These are phyloP conservation scores for Cladobotryum mycophilum DNA, from an alignment of 2,329 filamentous ascomycete genomes.

Conservation along the genomic window DNA sequence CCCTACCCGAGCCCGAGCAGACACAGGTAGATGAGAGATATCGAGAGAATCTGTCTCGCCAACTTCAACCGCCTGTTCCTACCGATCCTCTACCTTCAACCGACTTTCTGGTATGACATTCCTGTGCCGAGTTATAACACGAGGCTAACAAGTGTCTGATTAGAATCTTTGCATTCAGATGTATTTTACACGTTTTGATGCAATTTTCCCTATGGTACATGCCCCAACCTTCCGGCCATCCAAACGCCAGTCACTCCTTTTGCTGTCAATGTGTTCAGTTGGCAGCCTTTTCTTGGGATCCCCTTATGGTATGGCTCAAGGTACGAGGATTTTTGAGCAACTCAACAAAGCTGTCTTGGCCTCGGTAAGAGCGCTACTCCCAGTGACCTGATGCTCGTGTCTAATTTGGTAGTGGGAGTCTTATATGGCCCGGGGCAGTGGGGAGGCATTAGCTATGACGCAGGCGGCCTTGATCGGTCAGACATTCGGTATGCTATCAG, in stretches of 20 bases:
- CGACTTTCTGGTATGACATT: conserved; percentile 12
- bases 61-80: conserved; percentile 5
- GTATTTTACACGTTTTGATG: conserved; percentile 18
- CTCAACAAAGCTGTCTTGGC: conserved; percentile 13
- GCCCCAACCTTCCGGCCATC: conserved; percentile 17
- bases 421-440: conserved; percentile 1
- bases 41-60: conserved; percentile 7
- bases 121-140: too few relatives aligned
- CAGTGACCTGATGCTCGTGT: neutral
- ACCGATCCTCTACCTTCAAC: conserved; percentile 13
- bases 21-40: conserved; percentile 10
- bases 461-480: conserved; percentile 12
- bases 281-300: conserved; percentile 31
- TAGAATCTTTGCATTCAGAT: conserved; percentile 18
- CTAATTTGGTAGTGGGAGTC: conserved; percentile 1
- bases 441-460: conserved; percentile 7
- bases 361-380: conserved; percentile 5
- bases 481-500: conserved; percentile 14
- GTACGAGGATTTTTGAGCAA: conserved; percentile 12
- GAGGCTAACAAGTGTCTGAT: neutral
- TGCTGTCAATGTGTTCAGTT: conserved; percentile 31
- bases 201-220: conserved; percentile 15
- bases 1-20: too few relatives aligned
- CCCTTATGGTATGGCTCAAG: conserved; percentile 20
- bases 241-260: conserved; percentile 23